A percentile compares a stretch with the other conserved stretches of the same genome.
Evolutionary conservation across 2,329 filamentous ascomycete genomes (phyloP).

Genomic region (Mollisiaceae sp.): DNA sequence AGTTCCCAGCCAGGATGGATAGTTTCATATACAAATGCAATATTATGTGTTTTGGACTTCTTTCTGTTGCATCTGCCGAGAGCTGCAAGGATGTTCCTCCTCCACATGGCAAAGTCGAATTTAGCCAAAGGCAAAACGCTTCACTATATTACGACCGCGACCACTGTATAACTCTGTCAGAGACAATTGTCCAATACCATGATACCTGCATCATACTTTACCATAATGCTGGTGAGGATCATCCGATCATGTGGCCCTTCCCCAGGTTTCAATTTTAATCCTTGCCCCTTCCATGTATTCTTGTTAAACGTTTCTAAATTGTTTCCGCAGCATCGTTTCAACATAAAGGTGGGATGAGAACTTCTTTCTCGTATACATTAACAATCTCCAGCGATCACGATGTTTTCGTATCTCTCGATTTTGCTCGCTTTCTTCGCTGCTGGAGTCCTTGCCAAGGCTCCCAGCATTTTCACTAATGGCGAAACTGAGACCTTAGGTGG

Average conservation of each 20-base stretch:
- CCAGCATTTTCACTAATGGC: neutral
- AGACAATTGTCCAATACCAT: neutral
- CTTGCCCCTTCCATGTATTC: neutral
- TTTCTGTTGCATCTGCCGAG: neutral
- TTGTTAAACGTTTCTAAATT: neutral
- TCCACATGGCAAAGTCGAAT: neutral
- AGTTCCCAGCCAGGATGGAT: neutral
- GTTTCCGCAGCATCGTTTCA: neutral
- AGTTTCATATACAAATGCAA: neutral
- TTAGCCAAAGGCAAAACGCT: slow-evolving; percentile 2
- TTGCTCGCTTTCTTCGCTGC: neutral
- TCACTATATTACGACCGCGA: neutral
- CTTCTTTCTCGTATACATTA: neutral
- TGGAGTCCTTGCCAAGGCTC: neutral
- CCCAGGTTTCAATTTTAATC: slow-evolving; percentile 13
- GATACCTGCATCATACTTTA: neutral
- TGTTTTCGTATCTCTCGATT: slow-evolving; percentile 5
- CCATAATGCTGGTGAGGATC: neutral
- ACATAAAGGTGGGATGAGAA: neutral
- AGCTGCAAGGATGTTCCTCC: neutral
- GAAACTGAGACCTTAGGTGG: neutral
- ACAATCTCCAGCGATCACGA: neutral
- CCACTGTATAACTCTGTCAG: neutral
- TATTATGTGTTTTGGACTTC: neutral
- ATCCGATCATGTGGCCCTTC: neutral